Conservation (phyloP, 129 eudicot genomes). For the Calendula officinalis region DNA sequence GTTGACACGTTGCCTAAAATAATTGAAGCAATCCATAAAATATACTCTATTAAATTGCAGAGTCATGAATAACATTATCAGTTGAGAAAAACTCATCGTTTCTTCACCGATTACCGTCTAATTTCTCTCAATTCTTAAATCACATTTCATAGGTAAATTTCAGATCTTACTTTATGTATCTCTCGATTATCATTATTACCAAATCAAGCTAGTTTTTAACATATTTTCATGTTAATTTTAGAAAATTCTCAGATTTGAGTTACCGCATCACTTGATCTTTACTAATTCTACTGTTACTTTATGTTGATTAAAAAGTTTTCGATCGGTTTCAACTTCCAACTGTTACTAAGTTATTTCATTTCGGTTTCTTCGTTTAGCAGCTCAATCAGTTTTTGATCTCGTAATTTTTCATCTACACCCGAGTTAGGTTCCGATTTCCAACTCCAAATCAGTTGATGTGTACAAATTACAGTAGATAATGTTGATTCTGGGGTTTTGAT, state of each 20-base stretch:
- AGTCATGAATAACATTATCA: too few species aligned
- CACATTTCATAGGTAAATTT: not conserved
- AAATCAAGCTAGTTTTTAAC: not conserved
- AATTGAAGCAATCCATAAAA: too few species aligned
- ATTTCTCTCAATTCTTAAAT: too few species aligned
- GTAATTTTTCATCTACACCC: not conserved
- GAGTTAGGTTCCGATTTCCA: slow-evolving; percentile 4
- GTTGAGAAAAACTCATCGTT: too few species aligned
- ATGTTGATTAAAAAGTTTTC: slow-evolving; percentile 24
- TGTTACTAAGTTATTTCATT: not conserved
- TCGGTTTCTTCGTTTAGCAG: slow-evolving; percentile 6
- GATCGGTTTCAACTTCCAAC: slow-evolving; percentile 1
- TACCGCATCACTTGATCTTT: not conserved
- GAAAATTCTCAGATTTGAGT: slow-evolving; percentile 6
- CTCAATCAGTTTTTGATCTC: slow-evolving; percentile 20
- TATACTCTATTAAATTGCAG: too few species aligned
- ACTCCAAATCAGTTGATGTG: not conserved
- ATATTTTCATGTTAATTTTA: not conserved
- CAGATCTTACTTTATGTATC: not conserved
- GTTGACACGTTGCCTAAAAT: too few species aligned
- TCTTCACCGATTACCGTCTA: too few species aligned
- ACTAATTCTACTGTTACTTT: slow-evolving; percentile 4
- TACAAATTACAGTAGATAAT: not conserved
- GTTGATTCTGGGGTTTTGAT: slow-evolving; percentile 12
- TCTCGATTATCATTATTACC: not conserved